These are phyloP conservation scores for Eustoma russellianum DNA, from an alignment of 257 asterid species.

Conservation along the genomic window DNA sequence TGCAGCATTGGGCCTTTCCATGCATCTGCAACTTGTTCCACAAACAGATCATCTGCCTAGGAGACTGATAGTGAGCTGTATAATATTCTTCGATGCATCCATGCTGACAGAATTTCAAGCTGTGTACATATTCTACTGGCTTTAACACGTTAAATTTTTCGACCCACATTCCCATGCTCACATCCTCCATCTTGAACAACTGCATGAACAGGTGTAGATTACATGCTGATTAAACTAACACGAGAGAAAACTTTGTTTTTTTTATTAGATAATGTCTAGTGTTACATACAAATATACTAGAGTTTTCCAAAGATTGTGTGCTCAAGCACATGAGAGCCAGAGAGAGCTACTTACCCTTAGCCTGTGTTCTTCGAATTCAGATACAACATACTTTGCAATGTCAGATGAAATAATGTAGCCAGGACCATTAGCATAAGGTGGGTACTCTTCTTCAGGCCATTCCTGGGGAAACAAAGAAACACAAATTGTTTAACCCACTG, in stretches of 20 bases:
- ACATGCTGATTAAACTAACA: no score
- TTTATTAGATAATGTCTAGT: no score
- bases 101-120: constrained; percentile 83
- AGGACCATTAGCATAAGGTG: constrained; percentile 96
- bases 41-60: constrained; percentile 82
- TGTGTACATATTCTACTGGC: constrained; percentile 65
- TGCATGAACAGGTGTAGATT: constrained; percentile 15
- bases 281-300: no score
- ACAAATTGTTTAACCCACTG: no score
- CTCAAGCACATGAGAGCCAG: background rate
- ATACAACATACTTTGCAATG: constrained; percentile 57
- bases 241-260: no score
- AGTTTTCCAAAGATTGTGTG: background rate
- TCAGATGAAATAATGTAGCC: constrained; percentile 78
- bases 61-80: constrained; percentile 90
- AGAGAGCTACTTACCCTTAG: constrained; percentile 45
- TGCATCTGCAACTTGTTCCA: constrained; percentile 60
- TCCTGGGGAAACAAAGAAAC: constrained; percentile 30
- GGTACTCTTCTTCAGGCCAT: constrained; percentile 95
- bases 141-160: constrained; percentile 52
- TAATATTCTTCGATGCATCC: constrained; percentile 79
- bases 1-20: constrained; percentile 68
- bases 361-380: constrained; percentile 47
- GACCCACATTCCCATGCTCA: constrained; percentile 97
- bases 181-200: constrained; percentile 97